Percentiles rank a stretch among this genome's conserved stretches.
Evolutionary conservation across 176 grass and related monocot species (phyloP).

Genomic region (Rhynchospora tenuis): DNA sequence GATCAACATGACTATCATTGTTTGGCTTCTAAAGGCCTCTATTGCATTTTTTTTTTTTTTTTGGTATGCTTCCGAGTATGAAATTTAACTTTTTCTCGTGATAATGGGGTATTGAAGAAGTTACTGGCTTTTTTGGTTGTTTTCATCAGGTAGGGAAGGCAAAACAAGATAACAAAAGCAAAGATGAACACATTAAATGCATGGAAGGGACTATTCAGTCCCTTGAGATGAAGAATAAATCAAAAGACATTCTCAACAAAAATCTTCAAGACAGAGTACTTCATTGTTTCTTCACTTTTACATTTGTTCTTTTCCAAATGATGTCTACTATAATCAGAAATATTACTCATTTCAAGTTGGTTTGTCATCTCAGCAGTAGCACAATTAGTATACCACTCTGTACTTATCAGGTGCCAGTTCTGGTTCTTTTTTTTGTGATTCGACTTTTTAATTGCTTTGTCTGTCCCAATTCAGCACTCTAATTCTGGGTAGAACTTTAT

Average conservation of each 20-base stretch:
- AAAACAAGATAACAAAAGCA: constrained; percentile 74
- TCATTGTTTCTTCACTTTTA: neutral
- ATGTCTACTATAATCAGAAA: neutral
- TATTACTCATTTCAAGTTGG: neutral
- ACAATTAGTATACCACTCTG: neutral
- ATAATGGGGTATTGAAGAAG: neutral
- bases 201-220: constrained; percentile 79
- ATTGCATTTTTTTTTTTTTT: neutral
- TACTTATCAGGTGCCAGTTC: neutral
- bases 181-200: constrained; percentile 73
- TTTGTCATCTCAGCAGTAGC: neutral
- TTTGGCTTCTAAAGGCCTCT: neutral
- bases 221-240: constrained; percentile 71
- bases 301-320: neutral
- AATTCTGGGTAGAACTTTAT: neutral
- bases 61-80: neutral
- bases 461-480: neutral
- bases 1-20: neutral
- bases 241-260: constrained; percentile 63
- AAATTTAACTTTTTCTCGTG: neutral
- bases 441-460: neutral
- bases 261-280: constrained; percentile 91
- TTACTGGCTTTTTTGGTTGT: neutral
- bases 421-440: neutral
- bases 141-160: constrained; percentile 64